phyloP scores from a whole-genome alignment of 164 flowering plant genomes.

The Piper betle region DNA sequence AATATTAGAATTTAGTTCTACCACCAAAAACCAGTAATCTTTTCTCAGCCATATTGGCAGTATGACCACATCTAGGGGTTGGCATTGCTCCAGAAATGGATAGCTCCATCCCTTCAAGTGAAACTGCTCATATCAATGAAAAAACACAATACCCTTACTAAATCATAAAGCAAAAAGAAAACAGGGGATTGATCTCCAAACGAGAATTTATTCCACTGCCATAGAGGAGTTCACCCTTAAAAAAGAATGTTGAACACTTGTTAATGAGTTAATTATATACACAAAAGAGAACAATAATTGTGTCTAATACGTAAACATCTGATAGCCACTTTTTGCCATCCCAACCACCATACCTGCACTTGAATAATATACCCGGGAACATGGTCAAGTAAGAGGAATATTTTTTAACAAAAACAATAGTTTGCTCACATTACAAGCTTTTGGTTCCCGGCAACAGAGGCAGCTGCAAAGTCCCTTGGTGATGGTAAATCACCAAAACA shows the following conservation, averaged over 20 bases:
- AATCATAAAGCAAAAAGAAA: neutral
- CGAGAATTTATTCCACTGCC: neutral
- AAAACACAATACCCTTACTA: neutral
- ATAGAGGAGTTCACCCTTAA: too few species aligned
- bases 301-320: constrained; percentile 89
- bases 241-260: too few species aligned
- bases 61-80: constrained; percentile 96
- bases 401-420: neutral
- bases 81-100: constrained; percentile 69
- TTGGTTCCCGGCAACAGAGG: constrained; percentile 75
- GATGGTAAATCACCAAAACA: constrained; percentile 95
- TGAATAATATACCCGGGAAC: neutral
- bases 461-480: constrained; percentile 85
- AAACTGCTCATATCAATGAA: constrained; percentile 33
- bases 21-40: constrained; percentile 91
- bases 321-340: constrained; percentile 98
- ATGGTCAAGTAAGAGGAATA: neutral
- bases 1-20: constrained; percentile 44
- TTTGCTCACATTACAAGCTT: constrained; percentile 82
- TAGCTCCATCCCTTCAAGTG: constrained; percentile 92
- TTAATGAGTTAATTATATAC: too few species aligned
- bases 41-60: constrained; percentile 94
- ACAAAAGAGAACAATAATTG: constrained; percentile 44
- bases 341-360: constrained; percentile 93
- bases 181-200: neutral